Evolutionary conservation across 176 grass and related monocot species (phyloP), one percentile per base, ranked within the genome.

Genomic region (Secale cereale): DNA sequence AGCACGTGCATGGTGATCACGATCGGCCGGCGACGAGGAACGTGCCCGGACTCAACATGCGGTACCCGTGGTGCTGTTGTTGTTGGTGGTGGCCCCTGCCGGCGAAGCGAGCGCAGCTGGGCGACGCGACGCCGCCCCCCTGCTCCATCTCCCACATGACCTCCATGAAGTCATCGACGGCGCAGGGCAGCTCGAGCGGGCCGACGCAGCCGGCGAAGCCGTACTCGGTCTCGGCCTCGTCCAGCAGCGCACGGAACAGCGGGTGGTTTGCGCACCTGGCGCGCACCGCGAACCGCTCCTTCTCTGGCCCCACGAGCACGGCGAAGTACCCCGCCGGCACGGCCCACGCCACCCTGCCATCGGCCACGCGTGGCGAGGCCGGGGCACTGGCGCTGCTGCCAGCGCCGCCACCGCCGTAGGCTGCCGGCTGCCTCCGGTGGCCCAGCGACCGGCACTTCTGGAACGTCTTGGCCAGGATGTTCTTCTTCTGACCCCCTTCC

Each of bases 121-220:
- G 86, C n/a, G 92, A 78, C 15, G 64, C 57, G 7, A 20, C 65
- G 62, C 81, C 82, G 40, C 69, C 57, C 0, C 7, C 69, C 28
- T 86, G 87, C 89, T 94, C 94, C 74, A 97, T 90, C 83, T 97
- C 85, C 88, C 83, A 83, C 83, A 97, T 60, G 27, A 94, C 90
- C 35, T 78, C 83, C 19, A 79, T 85, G 86, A 97, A 97, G 81
- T 86, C 78, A 77, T 89, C 86, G 35, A 94, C 92, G 74, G 77
- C 62, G 62, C 92, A 94, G 6, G 92, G 94, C 26, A 97, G 92
- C 88, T 90, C 83, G 71, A 97, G 86, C 3, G 92, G 94, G 10
- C 92, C 94, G 12, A 79, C 67, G 81, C 27, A 84, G 13, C 87
- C 76, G 16, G 91, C 71, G 77, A 88, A 91, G 60, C 91, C 94